Conservation (phyloP, 108 stramenopile genomes). For the Skeletonema potamos region DNA sequence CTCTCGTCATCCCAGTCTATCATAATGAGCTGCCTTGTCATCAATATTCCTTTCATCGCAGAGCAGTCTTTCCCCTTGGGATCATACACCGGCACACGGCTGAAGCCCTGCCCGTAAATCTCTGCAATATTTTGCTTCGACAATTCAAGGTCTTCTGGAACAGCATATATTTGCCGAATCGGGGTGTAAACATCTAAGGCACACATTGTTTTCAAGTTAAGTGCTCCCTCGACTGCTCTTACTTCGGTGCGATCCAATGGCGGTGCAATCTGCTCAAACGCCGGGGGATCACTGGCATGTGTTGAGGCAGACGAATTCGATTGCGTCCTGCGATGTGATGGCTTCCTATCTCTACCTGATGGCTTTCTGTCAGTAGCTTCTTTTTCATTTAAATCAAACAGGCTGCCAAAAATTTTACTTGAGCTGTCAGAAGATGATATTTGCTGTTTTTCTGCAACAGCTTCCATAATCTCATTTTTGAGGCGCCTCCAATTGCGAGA, state of each 20-base stretch:
- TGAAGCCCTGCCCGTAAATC: slow-evolving; percentile 62
- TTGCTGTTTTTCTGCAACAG: slow-evolving; percentile 34
- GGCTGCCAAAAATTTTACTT: background rate
- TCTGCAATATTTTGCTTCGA: slow-evolving; percentile 49
- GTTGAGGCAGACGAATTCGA: slow-evolving; percentile 6
- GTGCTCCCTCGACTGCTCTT: slow-evolving; percentile 54
- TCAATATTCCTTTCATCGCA: slow-evolving; percentile 52
- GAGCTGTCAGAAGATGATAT: background rate
- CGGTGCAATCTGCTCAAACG: slow-evolving; percentile 41
- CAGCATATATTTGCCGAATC: slow-evolving; percentile 45
- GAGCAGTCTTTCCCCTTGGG: slow-evolving; percentile 23
- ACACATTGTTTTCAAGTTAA: slow-evolving; percentile 60
- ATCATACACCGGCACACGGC: slow-evolving; percentile 65
- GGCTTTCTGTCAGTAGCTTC: background rate
- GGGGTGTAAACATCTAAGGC: slow-evolving; percentile 69
- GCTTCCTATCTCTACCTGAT: background rate
- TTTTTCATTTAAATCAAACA: background rate
- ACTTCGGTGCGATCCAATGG: slow-evolving; percentile 49
- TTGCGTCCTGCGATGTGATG: background rate
- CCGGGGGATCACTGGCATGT: background rate
- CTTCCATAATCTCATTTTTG: slow-evolving; percentile 50
- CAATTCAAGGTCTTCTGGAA: slow-evolving; percentile 48
- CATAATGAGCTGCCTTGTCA: slow-evolving; percentile 67
- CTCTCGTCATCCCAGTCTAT: slow-evolving; percentile 67
- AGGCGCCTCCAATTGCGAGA: slow-evolving; percentile 39